Conservation (phyloP, 2,329 filamentous ascomycete genomes). For the Venturia nashicola region DNA sequence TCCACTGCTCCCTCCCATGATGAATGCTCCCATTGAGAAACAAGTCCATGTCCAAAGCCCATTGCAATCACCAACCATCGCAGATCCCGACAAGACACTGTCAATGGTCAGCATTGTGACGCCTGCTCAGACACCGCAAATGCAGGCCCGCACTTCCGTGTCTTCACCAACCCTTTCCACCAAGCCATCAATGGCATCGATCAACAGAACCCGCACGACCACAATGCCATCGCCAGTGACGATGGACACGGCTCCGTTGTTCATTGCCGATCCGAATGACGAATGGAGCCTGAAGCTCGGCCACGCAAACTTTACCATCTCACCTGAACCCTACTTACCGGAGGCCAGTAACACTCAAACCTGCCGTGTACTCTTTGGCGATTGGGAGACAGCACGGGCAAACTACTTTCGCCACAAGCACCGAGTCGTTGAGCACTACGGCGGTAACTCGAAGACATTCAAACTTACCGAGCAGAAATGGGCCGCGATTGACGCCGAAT, state of each 20-base stretch:
- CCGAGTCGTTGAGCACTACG: constrained; percentile 82
- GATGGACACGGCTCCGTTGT: constrained; percentile 49
- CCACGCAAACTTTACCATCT: constrained; percentile 86
- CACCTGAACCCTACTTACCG: constrained; percentile 67
- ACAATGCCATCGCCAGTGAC: constrained; percentile 22
- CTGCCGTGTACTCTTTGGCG: constrained; percentile 54
- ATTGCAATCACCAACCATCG: constrained; percentile 73
- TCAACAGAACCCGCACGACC: constrained; percentile 27
- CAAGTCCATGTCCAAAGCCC: constrained; percentile 55
- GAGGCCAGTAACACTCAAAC: constrained; percentile 46
- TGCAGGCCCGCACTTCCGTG: constrained; percentile 31
- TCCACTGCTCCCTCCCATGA: constrained; percentile 71
- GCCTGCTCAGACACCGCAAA: constrained; percentile 35
- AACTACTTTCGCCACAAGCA: constrained; percentile 86
- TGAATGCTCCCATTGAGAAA: constrained; percentile 27
- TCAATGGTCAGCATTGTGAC: constrained; percentile 19
- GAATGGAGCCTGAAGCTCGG: constrained; percentile 77
- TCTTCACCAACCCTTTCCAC: constrained; percentile 65
- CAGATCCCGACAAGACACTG: constrained; percentile 38
- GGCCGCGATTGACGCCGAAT: constrained; percentile 63
- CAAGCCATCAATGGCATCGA: constrained; percentile 66
- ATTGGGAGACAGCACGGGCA: constrained; percentile 72
- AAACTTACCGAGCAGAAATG: constrained; percentile 79
- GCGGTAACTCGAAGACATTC: constrained; percentile 79
- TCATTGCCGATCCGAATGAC: constrained; percentile 55